Conservation (phyloP, 306 rosid genomes). For the Aeschynomene evenia region DNA sequence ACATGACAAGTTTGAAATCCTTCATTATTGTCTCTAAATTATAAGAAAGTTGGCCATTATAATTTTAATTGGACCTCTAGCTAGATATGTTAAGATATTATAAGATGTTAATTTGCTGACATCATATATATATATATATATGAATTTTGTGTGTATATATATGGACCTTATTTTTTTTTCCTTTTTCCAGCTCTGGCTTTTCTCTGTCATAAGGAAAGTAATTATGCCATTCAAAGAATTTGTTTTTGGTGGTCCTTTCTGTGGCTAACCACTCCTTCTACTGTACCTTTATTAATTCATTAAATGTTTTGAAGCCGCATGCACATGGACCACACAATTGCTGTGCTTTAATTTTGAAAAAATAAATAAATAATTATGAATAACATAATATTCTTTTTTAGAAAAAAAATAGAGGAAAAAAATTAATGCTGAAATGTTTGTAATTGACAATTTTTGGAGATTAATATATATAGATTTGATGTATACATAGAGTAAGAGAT, state of each 20-base stretch:
- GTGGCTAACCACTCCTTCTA: slow-evolving; percentile 26
- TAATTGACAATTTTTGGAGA: background rate
- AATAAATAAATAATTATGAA: background rate
- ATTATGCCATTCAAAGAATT: slow-evolving; percentile 23
- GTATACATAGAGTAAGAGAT: too few relatives aligned
- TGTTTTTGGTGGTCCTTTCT: slow-evolving; percentile 41
- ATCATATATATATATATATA: slow-evolving; percentile 21
- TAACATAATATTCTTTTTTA: too few relatives aligned
- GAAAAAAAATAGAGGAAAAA: background rate
- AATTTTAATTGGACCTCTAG: slow-evolving; percentile 15
- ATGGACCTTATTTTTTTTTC: background rate
- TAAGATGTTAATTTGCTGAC: background rate
- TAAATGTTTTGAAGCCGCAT: slow-evolving; percentile 25
- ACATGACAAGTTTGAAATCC: slow-evolving; percentile 19
- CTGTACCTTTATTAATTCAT: slow-evolving; percentile 10
- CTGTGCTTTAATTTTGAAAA: slow-evolving; percentile 4
- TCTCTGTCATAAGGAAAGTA: background rate
- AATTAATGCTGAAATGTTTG: background rate
- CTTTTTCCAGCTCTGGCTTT: background rate
- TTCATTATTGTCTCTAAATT: background rate
- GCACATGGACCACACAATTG: slow-evolving; percentile 53
- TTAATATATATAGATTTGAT: too few relatives aligned
- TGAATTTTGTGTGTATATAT: slow-evolving; percentile 7
- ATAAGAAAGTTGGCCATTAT: slow-evolving; percentile 19
- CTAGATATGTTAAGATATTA: background rate